Percentiles rank a stretch among this genome's conserved stretches.
Conservation (phyloP, 768 basidiomycete species). For the Leccinum longicurvipes region DNA sequence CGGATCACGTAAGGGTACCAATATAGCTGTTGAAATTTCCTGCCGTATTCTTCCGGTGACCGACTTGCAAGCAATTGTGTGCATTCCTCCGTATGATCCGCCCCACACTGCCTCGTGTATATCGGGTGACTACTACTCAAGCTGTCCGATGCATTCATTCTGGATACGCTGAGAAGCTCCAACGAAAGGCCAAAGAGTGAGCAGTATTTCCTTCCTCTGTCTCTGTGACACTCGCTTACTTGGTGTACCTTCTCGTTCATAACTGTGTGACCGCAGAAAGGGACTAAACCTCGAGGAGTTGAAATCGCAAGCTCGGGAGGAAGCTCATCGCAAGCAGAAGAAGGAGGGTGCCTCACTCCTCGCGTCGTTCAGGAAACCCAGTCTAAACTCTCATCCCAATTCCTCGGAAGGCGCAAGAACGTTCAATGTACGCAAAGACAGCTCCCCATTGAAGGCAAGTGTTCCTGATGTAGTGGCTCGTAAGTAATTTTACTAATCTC, state of each 20-base stretch:
- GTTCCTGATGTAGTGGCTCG: not conserved
- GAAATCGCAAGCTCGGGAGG: slow-evolving; percentile 27
- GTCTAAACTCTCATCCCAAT: slow-evolving; percentile 7
- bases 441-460: slow-evolving; percentile 69
- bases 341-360: slow-evolving; percentile 15
- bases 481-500: not conserved
- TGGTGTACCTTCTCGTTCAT: slow-evolving; percentile 1
- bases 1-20: not conserved
- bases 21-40: too few species aligned
- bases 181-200: slow-evolving; percentile 62
- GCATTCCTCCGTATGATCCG: not conserved
- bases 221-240: slow-evolving; percentile 8
- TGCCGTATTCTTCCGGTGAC: not conserved
- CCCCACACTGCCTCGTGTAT: not conserved
- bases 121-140: not conserved
- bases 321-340: slow-evolving; percentile 32
- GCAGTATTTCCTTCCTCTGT: slow-evolving; percentile 24
- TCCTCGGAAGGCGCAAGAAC: slow-evolving; percentile 2
- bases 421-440: slow-evolving; percentile 50
- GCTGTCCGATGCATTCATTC: slow-evolving; percentile 16
- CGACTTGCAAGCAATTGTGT: not conserved
- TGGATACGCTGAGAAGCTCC: slow-evolving; percentile 66
- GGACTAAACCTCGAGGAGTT: slow-evolving; percentile 42
- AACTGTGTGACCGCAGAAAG: slow-evolving; percentile 38
- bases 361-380: slow-evolving; percentile 13